phyloP scores from a whole-genome alignment of 352 stramenopile species.

The Thraustochytrium striatum region DNA sequence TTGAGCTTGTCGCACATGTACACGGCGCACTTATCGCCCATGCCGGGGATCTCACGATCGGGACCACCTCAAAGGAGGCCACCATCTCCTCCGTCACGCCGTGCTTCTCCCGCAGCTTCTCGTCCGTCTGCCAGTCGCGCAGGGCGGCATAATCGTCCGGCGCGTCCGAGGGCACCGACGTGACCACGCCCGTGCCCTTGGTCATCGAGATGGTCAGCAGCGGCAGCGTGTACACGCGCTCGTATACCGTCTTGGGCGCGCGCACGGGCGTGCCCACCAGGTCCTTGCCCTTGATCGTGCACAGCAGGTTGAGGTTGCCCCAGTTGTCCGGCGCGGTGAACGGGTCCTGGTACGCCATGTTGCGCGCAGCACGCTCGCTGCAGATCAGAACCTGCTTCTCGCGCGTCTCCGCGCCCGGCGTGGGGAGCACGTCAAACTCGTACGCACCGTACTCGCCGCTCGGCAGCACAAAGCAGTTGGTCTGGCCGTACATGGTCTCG shows the following conservation, averaged over 20 bases:
- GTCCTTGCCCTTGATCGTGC: constrained; percentile 88
- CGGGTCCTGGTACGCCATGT: constrained; percentile 59
- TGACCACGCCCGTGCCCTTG: constrained; percentile 99
- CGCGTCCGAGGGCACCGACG: constrained; percentile 95
- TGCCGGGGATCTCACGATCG: constrained; percentile 99
- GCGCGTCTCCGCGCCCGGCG: constrained; percentile 61
- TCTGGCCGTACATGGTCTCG: constrained; percentile 99
- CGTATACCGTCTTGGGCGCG: constrained; percentile 90
- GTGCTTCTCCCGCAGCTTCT: constrained; percentile 95
- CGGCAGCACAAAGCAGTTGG: constrained; percentile 99
- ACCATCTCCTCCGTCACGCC: constrained; percentile 96
- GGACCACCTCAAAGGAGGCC: constrained; percentile 87
- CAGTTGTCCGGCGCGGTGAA: constrained; percentile 56
- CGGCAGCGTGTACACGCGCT: constrained; percentile 98
- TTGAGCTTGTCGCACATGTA: constrained; percentile 95
- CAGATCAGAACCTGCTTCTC: constrained; percentile 81
- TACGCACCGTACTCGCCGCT: constrained; percentile 97
- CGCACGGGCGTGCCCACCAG: constrained; percentile 90
- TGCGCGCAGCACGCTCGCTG: constrained; percentile 51
- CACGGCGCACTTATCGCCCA: constrained; percentile 89
- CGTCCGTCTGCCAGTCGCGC: constrained; percentile 97
- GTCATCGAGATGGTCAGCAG: constrained; percentile 98
- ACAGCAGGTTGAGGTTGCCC: constrained; percentile 65
- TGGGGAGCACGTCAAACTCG: constrained; percentile 69
- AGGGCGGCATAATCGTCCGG: constrained; percentile 98